Percentiles rank a stretch among this genome's conserved stretches.
phyloP scores from a whole-genome alignment of 192 early-diverging fungal genomes.

The Haplosporangium gracile region DNA sequence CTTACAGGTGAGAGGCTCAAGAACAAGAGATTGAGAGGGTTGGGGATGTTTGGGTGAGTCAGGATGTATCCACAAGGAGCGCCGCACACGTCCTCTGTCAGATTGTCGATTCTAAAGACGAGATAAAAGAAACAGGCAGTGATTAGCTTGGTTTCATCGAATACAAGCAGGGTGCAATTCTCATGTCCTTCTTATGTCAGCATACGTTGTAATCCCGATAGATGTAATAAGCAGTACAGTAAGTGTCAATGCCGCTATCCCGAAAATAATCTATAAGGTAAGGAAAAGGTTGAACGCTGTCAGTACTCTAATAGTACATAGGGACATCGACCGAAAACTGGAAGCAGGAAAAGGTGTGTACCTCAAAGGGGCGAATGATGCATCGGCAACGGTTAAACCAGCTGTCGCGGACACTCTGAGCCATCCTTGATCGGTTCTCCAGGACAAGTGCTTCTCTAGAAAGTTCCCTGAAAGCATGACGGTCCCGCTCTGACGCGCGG shows the following conservation, averaged over 20 bases:
- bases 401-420: slow-evolving; percentile 32
- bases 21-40: slow-evolving; percentile 68
- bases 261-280: slow-evolving; percentile 21
- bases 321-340: neutral
- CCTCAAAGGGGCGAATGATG: slow-evolving; percentile 40
- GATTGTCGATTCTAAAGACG: slow-evolving; percentile 60
- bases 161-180: neutral
- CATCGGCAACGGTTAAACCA: slow-evolving; percentile 38
- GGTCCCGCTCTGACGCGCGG: slow-evolving; percentile 39
- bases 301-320: neutral
- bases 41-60: slow-evolving; percentile 61
- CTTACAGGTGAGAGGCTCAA: slow-evolving; percentile 62
- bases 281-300: neutral
- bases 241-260: slow-evolving; percentile 28
- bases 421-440: slow-evolving; percentile 38
- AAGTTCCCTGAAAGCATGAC: slow-evolving; percentile 24
- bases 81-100: slow-evolving; percentile 66
- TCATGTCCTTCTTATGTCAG: neutral
- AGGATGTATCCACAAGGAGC: slow-evolving; percentile 69
- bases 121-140: neutral
- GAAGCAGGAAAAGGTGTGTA: neutral
- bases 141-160: neutral
- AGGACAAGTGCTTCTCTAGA: slow-evolving; percentile 38
- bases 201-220: slow-evolving; percentile 44
- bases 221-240: slow-evolving; percentile 32